Evolutionary conservation across 2,329 filamentous ascomycete genomes (phyloP).

Genomic region (Fusarium marasasianum): DNA sequence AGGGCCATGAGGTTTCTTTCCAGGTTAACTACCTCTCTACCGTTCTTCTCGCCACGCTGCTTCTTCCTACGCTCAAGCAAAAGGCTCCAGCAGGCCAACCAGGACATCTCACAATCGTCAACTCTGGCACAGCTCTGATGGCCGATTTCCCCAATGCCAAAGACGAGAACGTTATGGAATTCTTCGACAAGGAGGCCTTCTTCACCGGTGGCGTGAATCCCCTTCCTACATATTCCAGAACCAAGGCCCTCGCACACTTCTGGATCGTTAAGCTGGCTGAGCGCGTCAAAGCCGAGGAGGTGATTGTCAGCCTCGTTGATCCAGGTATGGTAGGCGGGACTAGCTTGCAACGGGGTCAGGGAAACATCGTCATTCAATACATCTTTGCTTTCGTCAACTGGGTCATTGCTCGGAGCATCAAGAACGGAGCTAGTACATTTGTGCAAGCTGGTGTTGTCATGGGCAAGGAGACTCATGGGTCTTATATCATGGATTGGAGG

Average conservation of each 20-base stretch:
- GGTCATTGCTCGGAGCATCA: slow-evolving; percentile 18
- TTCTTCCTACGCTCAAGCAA: slow-evolving; percentile 48
- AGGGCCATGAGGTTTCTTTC: slow-evolving; percentile 52
- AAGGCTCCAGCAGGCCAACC: slow-evolving; percentile 31
- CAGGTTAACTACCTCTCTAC: slow-evolving; percentile 54
- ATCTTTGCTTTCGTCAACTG: slow-evolving; percentile 8
- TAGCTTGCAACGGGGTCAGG: slow-evolving; percentile 47
- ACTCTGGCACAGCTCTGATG: slow-evolving; percentile 40
- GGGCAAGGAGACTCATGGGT: slow-evolving; percentile 37
- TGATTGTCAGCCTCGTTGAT: slow-evolving; percentile 58
- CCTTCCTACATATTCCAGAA: slow-evolving; percentile 35
- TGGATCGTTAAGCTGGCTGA: slow-evolving; percentile 51
- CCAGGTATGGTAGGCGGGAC: slow-evolving; percentile 58
- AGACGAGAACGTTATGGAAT: slow-evolving; percentile 37
- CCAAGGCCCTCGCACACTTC: slow-evolving; percentile 48
- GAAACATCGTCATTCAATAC: slow-evolving; percentile 24
- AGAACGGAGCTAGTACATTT: slow-evolving; percentile 30
- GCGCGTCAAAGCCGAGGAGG: slow-evolving; percentile 51
- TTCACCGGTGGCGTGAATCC: slow-evolving; percentile 27
- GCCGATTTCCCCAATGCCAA: slow-evolving; percentile 39
- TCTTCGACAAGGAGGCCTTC: slow-evolving; percentile 44
- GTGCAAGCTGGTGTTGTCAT: slow-evolving; percentile 36
- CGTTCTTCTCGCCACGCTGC: slow-evolving; percentile 45
- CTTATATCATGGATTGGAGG: slow-evolving; percentile 39
- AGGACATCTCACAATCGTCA: slow-evolving; percentile 46